phyloP scores from a whole-genome alignment of 352 stramenopile species.

The Globisporangium canariense region DNA sequence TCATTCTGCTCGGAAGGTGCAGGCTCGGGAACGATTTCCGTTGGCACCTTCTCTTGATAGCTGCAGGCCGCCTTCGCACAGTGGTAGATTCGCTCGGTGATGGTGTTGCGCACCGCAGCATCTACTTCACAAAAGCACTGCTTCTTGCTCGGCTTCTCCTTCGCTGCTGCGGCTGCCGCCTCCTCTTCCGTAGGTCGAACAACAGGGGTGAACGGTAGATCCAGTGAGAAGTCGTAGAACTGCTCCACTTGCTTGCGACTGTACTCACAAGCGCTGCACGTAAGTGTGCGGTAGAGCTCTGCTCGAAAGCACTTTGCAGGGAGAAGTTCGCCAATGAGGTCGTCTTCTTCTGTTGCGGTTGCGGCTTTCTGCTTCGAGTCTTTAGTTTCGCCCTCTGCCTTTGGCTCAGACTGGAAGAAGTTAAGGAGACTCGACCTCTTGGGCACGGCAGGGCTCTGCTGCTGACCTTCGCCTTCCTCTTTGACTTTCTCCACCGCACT shows the following conservation, averaged over 20 bases:
- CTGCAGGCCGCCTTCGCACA: conserved; percentile 66
- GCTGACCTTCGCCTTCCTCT: conserved; percentile 13
- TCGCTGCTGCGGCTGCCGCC: neutral
- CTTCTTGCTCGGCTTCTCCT: conserved; percentile 23
- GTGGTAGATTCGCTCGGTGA: conserved; percentile 38
- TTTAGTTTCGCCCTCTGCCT: conserved; percentile 11
- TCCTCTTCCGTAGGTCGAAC: conserved; percentile 12
- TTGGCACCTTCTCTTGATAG: conserved; percentile 44
- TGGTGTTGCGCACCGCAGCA: conserved; percentile 29
- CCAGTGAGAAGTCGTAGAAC: conserved; percentile 87
- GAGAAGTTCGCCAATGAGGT: conserved; percentile 53
- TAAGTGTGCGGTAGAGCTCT: conserved; percentile 73
- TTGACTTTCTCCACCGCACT: conserved; percentile 16
- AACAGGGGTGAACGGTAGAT: conserved; percentile 51
- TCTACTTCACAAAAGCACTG: conserved; percentile 64
- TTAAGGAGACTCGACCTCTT: conserved; percentile 54
- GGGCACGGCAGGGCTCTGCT: conserved; percentile 8
- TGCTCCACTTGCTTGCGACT: conserved; percentile 72
- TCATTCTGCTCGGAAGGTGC: neutral
- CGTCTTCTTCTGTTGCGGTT: conserved; percentile 23
- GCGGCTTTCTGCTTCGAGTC: conserved; percentile 10
- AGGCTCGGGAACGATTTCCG: conserved; percentile 5
- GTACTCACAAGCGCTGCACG: conserved; percentile 74
- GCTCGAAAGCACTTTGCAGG: conserved; percentile 78
- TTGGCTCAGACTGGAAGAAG: conserved; percentile 49